Percentiles rank a stretch among this genome's conserved stretches.
These are phyloP conservation scores for Daedaleopsis nitida DNA, from an alignment of 768 basidiomycete species.

Conservation along the genomic window DNA sequence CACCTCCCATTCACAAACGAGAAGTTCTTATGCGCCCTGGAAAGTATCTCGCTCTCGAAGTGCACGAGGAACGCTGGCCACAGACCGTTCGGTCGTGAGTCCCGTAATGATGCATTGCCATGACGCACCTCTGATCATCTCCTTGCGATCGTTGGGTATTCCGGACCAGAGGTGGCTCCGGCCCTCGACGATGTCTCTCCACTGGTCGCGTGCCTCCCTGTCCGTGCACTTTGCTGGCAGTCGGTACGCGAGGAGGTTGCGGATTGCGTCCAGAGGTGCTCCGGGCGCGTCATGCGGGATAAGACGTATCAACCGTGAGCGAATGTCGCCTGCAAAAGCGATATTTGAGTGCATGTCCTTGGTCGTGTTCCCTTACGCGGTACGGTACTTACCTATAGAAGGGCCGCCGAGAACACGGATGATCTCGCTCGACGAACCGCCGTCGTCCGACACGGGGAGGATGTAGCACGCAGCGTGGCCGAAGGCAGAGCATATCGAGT, in stretches of 20 bases:
- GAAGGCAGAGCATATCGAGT: constrained; percentile 88
- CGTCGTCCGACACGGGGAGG: constrained; percentile 93
- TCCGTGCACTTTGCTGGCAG: constrained; percentile 71
- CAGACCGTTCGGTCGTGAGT: not conserved
- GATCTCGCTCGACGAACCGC: constrained; percentile 93
- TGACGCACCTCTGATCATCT: constrained; percentile 78
- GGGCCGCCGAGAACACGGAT: constrained; percentile 88
- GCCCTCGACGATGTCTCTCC: constrained; percentile 92
- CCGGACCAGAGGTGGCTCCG: constrained; percentile 78
- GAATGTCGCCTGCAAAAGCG: constrained; percentile 68
- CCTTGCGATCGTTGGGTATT: constrained; percentile 88
- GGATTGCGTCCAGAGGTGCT: constrained; percentile 74
- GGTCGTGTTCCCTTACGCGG: not conserved
- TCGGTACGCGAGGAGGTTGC: constrained; percentile 76
- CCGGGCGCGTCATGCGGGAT: constrained; percentile 66
- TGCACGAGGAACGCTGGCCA: constrained; percentile 83
- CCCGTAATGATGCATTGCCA: no score
- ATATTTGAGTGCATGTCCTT: not conserved
- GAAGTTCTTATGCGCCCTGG: constrained; percentile 91
- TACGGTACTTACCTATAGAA: constrained; percentile 61
- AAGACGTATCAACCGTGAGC: constrained; percentile 85
- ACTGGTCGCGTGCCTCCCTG: constrained; percentile 81
- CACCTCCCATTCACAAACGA: constrained; percentile 90
- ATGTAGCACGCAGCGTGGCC: constrained; percentile 70
- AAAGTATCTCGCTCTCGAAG: constrained; percentile 86